These are phyloP conservation scores for Rhodamnia argentea DNA, from an alignment of 345 rosid species.

Conservation along the genomic window DNA sequence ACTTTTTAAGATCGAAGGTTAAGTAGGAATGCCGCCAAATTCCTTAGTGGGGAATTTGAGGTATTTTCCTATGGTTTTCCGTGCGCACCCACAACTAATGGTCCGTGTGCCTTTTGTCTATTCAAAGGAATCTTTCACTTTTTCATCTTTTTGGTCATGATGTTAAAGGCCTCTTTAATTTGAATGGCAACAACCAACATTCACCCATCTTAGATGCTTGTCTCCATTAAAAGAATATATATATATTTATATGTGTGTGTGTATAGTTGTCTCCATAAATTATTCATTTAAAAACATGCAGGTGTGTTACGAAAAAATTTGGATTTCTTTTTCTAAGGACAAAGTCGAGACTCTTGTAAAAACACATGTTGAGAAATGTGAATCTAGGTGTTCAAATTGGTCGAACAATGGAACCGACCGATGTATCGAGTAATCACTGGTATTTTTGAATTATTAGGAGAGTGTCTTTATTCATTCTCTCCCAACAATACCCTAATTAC, in stretches of 20 bases:
- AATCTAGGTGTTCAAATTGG: background rate
- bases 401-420: background rate
- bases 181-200: slow-evolving; percentile 1
- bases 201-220: background rate
- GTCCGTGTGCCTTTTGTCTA: slow-evolving; percentile 31
- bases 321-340: background rate
- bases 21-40: background rate
- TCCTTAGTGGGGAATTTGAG: background rate
- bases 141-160: slow-evolving; percentile 4
- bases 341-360: background rate
- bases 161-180: slow-evolving; percentile 19
- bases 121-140: slow-evolving; percentile 22
- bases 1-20: background rate
- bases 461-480: background rate
- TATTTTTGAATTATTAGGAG: background rate
- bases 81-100: slow-evolving; percentile 21
- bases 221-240: background rate
- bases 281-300: background rate
- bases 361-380: background rate
- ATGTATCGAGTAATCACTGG: background rate
- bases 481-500: background rate
- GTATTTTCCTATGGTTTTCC: slow-evolving; percentile 12
- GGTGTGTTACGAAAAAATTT: background rate
- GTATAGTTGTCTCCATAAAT: background rate
- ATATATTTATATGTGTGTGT: background rate